These are phyloP conservation scores for Monilinia polystroma DNA, from an alignment of 2,329 filamentous ascomycete species.

Conservation along the genomic window DNA sequence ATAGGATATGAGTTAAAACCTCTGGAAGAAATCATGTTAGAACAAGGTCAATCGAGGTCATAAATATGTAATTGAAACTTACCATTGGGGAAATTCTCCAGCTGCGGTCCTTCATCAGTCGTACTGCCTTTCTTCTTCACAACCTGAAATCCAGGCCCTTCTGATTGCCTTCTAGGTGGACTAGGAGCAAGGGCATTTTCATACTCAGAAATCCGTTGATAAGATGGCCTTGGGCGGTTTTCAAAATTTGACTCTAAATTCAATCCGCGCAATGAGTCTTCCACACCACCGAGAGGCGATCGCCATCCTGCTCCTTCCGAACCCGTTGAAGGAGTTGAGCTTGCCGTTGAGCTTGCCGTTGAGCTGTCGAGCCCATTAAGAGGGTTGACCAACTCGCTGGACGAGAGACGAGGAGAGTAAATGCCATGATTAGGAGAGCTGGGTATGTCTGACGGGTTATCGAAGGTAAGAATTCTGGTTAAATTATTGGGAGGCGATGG, in stretches of 20 bases:
- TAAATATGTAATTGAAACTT: constrained; percentile 29
- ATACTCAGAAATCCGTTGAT: constrained; percentile 57
- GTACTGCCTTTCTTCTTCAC: constrained; percentile 46
- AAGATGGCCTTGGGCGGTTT: constrained; percentile 36
- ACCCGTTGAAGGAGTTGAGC: constrained; percentile 33
- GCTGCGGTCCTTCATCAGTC: constrained; percentile 32
- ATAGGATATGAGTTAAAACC: constrained; percentile 86
- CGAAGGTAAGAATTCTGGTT: constrained; percentile 45
- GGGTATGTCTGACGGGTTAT: constrained; percentile 41
- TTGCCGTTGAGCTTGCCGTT: constrained; percentile 27
- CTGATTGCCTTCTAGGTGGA: constrained; percentile 44
- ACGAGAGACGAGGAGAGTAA: constrained; percentile 46
- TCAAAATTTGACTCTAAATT: constrained; percentile 42
- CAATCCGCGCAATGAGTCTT: constrained; percentile 54
- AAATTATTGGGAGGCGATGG: constrained; percentile 53
- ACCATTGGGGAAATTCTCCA: constrained; percentile 77
- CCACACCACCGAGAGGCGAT: constrained; percentile 44
- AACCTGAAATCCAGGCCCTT: constrained; percentile 56
- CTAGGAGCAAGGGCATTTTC: constrained; percentile 56
- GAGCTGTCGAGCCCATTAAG: constrained; percentile 28
- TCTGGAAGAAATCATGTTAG: constrained; percentile 56
- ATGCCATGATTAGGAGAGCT: constrained; percentile 57
- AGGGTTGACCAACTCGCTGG: constrained; percentile 41
- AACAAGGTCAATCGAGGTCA: not conserved
- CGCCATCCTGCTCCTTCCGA: constrained; percentile 16